phyloP scores from a whole-genome alignment of 345 rosid genomes.

The Eucalyptus pauciflora region DNA sequence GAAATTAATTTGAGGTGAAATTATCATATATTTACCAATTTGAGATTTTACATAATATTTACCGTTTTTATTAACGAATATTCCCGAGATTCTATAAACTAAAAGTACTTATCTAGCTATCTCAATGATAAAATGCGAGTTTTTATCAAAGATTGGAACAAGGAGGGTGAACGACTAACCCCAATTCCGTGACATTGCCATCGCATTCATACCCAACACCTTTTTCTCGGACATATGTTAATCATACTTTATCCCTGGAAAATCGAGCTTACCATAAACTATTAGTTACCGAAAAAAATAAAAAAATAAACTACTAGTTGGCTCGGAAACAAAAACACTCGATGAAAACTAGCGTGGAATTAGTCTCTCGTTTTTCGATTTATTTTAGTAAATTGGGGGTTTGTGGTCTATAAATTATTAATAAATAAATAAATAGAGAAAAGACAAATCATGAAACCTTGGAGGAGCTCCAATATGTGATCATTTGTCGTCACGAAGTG shows the following conservation, averaged over 20 bases:
- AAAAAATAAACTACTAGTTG: background rate
- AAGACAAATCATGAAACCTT: background rate
- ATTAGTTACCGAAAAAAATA: background rate
- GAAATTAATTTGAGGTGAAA: too few species aligned
- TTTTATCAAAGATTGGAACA: background rate
- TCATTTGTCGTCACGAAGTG: background rate
- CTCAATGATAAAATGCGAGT: background rate
- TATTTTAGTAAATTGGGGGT: background rate
- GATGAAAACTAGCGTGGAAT: background rate
- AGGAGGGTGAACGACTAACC: background rate
- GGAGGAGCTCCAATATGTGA: background rate
- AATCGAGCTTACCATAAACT: background rate
- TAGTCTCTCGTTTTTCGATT: background rate
- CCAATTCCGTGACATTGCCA: accelerated
- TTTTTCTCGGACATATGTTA: background rate
- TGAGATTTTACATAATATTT: too few species aligned
- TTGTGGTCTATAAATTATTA: too few species aligned
- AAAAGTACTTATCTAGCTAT: background rate
- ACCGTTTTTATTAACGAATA: accelerated
- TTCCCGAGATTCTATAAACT: background rate
- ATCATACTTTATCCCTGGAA: too few species aligned
- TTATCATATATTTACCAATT: accelerated
- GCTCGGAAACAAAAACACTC: background rate
- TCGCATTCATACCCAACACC: accelerated
- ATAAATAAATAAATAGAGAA: background rate